Evolutionary conservation across 306 rosid genomes (phyloP), one percentile per base, ranked within the genome.

Genomic region (Rosa chinensis): DNA sequence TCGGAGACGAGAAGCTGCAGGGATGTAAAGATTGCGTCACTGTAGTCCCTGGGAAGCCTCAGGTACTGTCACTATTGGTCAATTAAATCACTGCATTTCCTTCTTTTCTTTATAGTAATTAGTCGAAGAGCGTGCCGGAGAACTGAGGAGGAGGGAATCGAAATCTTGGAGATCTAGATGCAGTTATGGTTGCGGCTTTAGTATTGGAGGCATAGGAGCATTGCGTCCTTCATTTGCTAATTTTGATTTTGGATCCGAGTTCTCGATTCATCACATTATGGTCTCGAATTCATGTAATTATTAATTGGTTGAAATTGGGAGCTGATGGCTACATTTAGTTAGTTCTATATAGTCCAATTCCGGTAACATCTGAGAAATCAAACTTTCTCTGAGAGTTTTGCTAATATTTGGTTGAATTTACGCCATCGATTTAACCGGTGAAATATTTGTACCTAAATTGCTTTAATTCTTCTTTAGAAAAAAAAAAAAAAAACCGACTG

Each of bases 21-120:
- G 99, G 99, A 1, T 96, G 99, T 87, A 91, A 96, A 77, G 99
- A 96, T 85, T 96, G 99, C 75, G 98, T 96, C 81, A 90, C 89
- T 74, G 96, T 93, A 80, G 91, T 90, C 76, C 59, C 89, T 21
- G 94, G 94, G 68, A 96, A 96, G 92, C 99, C 98, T 83, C 99
- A 96, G 99, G 98, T 94, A 81, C 64, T 59, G 18, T 66, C 14
- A 8, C 47, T 77, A 53, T 55, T n/a, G 0, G n/a, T 37, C 47
- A 9, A 20, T 58, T 37, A 50, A 6, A 17, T 32, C 39, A 14
- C 21, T 66, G 70, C 73, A 42, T 21, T 74, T 63, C 62, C 5
- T 50, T 11, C 1, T 8, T 12, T 40, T 52, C 23, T 18, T 18
- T 47, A 2, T 58, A 58, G 64, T 53, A 9, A 17, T 48, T 71